phyloP scores from a whole-genome alignment of 2,329 filamentous ascomycete genomes.

The Purpureocillium lavendulum region DNA sequence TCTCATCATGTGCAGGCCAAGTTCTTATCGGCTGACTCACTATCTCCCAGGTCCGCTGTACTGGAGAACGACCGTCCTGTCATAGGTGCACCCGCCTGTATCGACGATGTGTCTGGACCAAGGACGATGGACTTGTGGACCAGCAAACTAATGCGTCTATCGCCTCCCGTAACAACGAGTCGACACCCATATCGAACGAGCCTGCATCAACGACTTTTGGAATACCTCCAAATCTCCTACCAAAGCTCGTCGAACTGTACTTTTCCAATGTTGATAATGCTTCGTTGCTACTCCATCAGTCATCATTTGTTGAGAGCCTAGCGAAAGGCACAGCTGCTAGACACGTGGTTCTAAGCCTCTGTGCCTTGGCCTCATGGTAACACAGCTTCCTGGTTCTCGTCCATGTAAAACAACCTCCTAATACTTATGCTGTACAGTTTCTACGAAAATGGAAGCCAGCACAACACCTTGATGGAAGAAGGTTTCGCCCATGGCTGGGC shows the following conservation, averaged over 20 bases:
- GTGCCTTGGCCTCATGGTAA: background rate
- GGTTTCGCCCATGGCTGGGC: background rate
- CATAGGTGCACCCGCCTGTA: background rate
- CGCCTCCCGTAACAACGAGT: too few relatives aligned
- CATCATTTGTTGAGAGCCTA: background rate
- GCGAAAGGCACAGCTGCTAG: background rate
- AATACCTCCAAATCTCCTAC: background rate
- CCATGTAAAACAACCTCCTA: too few relatives aligned
- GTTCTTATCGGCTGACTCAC: too few relatives aligned
- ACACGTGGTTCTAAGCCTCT: background rate
- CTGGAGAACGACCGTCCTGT: background rate
- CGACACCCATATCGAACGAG: too few relatives aligned
- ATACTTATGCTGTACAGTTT: background rate
- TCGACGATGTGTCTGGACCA: background rate
- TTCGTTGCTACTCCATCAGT: background rate
- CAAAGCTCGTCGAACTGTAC: background rate
- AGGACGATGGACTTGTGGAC: background rate
- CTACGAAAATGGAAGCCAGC: background rate
- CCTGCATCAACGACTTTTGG: background rate
- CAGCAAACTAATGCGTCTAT: too few relatives aligned
- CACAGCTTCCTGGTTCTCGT: background rate
- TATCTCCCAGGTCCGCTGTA: background rate
- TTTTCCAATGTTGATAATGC: background rate
- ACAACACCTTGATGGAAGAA: background rate
- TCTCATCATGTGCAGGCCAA: too few relatives aligned